These are phyloP conservation scores for Malassezia psittaci DNA, from an alignment of 1,284 basidiomycete species.

Conservation along the genomic window DNA sequence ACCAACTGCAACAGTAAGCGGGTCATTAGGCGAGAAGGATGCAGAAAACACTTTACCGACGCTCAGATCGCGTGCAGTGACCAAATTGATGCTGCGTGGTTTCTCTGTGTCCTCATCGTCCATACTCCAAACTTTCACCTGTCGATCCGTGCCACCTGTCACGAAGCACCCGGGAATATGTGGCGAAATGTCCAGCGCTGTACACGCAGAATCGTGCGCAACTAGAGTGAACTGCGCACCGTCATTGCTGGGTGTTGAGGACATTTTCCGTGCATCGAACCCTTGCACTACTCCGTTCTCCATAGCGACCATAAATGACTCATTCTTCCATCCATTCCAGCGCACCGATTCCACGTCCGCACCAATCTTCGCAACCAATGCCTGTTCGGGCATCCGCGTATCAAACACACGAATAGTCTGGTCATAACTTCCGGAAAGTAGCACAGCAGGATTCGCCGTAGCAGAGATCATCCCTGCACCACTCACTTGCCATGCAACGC, in stretches of 20 bases:
- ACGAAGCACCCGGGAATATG: constrained; percentile 80
- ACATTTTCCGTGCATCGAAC: constrained; percentile 76
- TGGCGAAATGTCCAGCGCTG: constrained; percentile 79
- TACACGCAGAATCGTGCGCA: constrained; percentile 90
- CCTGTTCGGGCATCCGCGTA: constrained; percentile 65
- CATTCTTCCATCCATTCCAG: constrained; percentile 90
- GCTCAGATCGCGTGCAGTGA: constrained; percentile 80
- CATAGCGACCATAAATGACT: constrained; percentile 69
- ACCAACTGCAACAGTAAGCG: constrained; percentile 82
- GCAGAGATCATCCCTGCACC: constrained; percentile 18
- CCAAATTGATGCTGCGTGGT: constrained; percentile 60
- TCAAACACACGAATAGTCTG: constrained; percentile 87
- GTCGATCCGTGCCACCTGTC: constrained; percentile 85
- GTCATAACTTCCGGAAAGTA: constrained; percentile 88
- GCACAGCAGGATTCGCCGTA: constrained; percentile 60
- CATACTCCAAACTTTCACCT: constrained; percentile 73
- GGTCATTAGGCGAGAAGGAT: constrained; percentile 83
- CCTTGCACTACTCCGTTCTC: constrained; percentile 54
- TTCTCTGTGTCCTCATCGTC: constrained; percentile 53
- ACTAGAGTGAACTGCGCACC: constrained; percentile 68
- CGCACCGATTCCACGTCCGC: constrained; percentile 84
- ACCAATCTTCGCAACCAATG: constrained; percentile 67
- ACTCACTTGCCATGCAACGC: constrained; percentile 76
- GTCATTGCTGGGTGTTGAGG: constrained; percentile 49
- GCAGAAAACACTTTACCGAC: constrained; percentile 91